phyloP scores from a whole-genome alignment of 2,329 filamentous ascomycete genomes.

The Diaporthe sp. region DNA sequence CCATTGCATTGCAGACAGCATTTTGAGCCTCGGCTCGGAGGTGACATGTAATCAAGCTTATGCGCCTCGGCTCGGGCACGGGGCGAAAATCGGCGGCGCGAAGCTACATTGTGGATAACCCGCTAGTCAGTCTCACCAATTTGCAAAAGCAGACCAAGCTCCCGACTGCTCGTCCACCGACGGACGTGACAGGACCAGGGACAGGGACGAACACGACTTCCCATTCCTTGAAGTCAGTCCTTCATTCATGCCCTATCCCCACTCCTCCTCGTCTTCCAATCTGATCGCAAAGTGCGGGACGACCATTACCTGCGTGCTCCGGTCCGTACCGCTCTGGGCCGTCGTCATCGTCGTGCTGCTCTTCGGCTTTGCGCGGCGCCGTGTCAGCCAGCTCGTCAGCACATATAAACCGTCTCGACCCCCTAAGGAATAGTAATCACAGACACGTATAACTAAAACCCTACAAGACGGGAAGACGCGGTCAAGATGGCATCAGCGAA shows the following conservation, averaged over 20 bases:
- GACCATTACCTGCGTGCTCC: conserved; percentile 57
- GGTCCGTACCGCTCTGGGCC: conserved; percentile 58
- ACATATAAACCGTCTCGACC: background rate
- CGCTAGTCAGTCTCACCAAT: conserved; percentile 19
- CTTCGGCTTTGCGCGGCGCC: conserved; percentile 52
- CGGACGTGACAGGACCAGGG: background rate
- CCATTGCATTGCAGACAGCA: too few species aligned
- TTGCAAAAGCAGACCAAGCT: background rate
- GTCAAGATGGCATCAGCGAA: conserved; percentile 40
- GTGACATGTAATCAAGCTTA: background rate
- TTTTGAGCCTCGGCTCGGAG: background rate
- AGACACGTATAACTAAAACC: background rate
- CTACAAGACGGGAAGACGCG: background rate
- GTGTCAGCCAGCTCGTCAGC: conserved; percentile 42
- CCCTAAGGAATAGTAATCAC: background rate
- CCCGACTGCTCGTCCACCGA: background rate
- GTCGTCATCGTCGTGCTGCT: conserved; percentile 56
- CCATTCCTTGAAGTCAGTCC: background rate
- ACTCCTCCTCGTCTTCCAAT: conserved; percentile 31
- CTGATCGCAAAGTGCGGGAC: conserved; percentile 59
- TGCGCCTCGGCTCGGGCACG: conserved; percentile 21
- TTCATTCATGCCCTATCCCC: conserved; percentile 38
- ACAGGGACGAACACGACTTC: background rate
- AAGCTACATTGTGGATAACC: background rate
- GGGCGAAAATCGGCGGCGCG: conserved; percentile 14